Conservation (phyloP, 1,139 yeast genomes). For the Scheffersomyces titani region DNA sequence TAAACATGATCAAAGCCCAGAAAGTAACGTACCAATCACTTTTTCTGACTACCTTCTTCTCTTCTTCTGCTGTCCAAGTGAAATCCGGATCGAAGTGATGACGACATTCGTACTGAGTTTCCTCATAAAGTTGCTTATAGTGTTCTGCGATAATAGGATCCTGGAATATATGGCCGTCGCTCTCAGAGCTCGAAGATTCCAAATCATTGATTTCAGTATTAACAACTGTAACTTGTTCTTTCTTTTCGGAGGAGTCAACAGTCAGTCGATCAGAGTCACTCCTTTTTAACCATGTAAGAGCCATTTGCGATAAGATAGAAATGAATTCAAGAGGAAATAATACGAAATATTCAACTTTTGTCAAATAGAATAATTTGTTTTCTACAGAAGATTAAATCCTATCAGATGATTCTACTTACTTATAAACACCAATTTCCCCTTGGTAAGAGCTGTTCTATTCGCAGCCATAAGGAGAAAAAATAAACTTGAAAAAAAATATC, state of each 20-base stretch:
- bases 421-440: background rate
- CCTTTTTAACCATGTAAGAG: background rate
- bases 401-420: background rate
- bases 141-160: slow-evolving; percentile 45
- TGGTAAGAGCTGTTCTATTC: background rate
- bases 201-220: background rate
- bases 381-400: background rate
- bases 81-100: slow-evolving; percentile 46
- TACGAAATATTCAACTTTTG: background rate
- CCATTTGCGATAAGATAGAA: background rate
- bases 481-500: no score
- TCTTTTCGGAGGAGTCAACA: background rate
- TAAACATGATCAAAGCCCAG: slow-evolving; percentile 52
- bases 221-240: background rate
- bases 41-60: slow-evolving; percentile 37
- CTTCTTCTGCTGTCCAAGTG: slow-evolving; percentile 48
- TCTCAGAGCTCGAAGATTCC: background rate
- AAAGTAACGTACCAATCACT: slow-evolving; percentile 47
- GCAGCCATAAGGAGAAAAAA: background rate
- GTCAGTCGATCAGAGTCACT: background rate
- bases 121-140: slow-evolving; percentile 42
- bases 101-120: slow-evolving; percentile 45
- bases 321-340: background rate
- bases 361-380: background rate
- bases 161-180: slow-evolving; percentile 10